Evolutionary conservation across 192 early-diverging fungal genomes (phyloP).

Genomic region (Backusella morwellensis): DNA sequence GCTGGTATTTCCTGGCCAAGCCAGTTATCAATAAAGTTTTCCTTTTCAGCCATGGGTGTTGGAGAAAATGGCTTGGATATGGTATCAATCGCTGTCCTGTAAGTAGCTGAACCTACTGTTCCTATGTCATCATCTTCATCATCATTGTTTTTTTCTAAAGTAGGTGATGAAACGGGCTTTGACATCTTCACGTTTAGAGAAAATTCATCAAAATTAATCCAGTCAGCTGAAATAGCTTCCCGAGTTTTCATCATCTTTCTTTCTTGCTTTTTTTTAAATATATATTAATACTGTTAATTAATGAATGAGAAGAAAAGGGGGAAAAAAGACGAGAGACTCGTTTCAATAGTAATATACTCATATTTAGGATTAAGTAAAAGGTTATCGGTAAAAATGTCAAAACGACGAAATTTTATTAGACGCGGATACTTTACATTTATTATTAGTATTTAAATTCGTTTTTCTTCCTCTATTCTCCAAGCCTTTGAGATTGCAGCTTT

Average conservation of each 20-base stretch:
- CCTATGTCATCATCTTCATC: background rate
- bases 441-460: background rate
- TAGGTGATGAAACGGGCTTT: background rate
- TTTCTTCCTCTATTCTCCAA: slow-evolving; percentile 12
- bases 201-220: background rate
- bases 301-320: background rate
- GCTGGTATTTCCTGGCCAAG: background rate
- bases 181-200: background rate
- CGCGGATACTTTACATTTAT: background rate
- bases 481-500: slow-evolving; percentile 21
- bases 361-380: background rate
- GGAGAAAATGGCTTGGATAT: background rate
- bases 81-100: background rate
- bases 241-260: background rate
- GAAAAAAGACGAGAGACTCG: background rate
- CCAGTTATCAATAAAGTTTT: background rate
- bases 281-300: background rate
- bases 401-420: background rate
- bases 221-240: background rate
- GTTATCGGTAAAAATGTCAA: background rate
- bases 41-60: background rate
- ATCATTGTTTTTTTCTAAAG: background rate
- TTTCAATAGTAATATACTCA: background rate
- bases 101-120: background rate
- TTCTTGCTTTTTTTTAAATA: background rate